Evolutionary conservation across 2,329 filamentous ascomycete species (phyloP).

Genomic region (Pyrenophora teres): DNA sequence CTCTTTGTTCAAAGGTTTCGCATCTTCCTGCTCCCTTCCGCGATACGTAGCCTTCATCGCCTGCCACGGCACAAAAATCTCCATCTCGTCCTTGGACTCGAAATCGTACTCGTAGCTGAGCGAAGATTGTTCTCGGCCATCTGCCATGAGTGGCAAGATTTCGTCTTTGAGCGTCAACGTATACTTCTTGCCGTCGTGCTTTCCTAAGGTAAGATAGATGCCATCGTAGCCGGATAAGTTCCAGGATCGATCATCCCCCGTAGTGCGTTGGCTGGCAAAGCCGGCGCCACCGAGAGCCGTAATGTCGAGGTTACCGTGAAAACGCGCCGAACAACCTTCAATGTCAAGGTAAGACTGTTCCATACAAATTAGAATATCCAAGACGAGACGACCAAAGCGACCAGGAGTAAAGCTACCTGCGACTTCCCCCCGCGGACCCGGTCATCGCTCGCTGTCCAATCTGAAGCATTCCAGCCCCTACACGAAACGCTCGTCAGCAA

Average conservation of each 20-base stretch:
- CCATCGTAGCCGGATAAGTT: conserved; percentile 68
- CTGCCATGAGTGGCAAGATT: conserved; percentile 60
- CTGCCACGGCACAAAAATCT: conserved; percentile 65
- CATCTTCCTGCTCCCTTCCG: conserved; percentile 67
- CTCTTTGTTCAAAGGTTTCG: conserved; percentile 61
- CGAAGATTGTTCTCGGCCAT: conserved; percentile 72
- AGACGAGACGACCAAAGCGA: too few relatives aligned
- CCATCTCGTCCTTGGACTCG: conserved; percentile 20
- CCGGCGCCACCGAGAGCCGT: conserved; percentile 77
- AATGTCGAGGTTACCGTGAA: conserved; percentile 74
- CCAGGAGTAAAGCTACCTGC: conserved; percentile 43
- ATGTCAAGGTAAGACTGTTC: conserved; percentile 55
- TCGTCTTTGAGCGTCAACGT: conserved; percentile 77
- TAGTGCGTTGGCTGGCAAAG: conserved; percentile 78
- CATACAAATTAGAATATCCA: neutral
- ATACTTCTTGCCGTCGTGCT: conserved; percentile 69
- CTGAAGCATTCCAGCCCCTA: conserved; percentile 63
- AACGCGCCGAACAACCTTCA: conserved; percentile 52
- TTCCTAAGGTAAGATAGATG: conserved; percentile 58
- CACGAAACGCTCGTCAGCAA: conserved; percentile 3
- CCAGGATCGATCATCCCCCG: conserved; percentile 61
- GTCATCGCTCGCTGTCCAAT: conserved; percentile 75
- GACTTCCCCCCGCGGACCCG: conserved; percentile 76
- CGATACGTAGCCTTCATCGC: conserved; percentile 74
- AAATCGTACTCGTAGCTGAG: conserved; percentile 69